Conservation (phyloP, 2,329 filamentous ascomycete species). For the Diaporthe helianthi region DNA sequence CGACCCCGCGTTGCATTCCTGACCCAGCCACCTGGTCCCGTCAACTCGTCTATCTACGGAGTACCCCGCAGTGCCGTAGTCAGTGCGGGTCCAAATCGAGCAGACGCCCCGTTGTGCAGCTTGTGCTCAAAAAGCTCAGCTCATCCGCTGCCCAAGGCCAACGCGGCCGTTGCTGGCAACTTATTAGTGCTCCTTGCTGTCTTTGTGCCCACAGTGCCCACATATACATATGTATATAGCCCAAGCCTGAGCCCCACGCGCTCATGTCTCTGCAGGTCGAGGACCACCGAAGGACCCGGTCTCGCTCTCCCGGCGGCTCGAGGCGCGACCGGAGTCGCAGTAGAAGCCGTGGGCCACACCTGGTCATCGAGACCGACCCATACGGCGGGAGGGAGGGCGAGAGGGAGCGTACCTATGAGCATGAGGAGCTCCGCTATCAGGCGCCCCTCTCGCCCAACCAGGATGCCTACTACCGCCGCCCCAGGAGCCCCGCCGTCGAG, state of each 20-base stretch:
- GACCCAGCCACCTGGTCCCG: conserved; percentile 22
- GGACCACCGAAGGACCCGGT: conserved; percentile 53
- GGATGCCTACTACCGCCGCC: conserved; percentile 46
- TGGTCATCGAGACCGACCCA: conserved; percentile 51
- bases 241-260: not conserved
- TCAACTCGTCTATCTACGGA: too few relatives aligned
- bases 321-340: conserved; percentile 45
- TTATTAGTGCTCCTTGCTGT: too few relatives aligned
- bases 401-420: conserved; percentile 41
- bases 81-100: conserved; percentile 1
- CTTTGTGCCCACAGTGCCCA: too few relatives aligned
- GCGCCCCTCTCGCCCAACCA: conserved; percentile 41
- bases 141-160: conserved; percentile 16
- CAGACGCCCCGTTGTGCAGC: not conserved
- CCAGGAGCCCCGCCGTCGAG: conserved; percentile 43
- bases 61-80: conserved; percentile 28
- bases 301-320: conserved; percentile 54
- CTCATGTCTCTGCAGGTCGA: conserved; percentile 61
- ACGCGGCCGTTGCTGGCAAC: not conserved
- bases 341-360: conserved; percentile 42
- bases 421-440: conserved; percentile 41
- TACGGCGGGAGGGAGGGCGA: conserved; percentile 46
- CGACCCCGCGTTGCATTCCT: conserved; percentile 8
- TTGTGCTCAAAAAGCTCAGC: conserved; percentile 1
- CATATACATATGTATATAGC: too few relatives aligned